Conservation (phyloP, 768 basidiomycete genomes). For the Xanthoconium purpureum region DNA sequence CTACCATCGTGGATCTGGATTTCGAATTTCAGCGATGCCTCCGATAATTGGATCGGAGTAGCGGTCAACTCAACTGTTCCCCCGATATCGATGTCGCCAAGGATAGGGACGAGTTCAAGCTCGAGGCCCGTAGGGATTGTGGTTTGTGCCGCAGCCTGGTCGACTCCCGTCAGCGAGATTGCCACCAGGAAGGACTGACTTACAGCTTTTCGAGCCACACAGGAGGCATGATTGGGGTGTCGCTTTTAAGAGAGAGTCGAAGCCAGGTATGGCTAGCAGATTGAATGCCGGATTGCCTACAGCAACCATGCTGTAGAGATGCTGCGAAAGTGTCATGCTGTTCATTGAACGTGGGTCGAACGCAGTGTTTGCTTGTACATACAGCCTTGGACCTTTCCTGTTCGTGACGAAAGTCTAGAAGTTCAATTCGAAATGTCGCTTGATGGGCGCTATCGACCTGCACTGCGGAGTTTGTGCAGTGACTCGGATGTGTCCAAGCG, state of each 20-base stretch:
- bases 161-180: background rate
- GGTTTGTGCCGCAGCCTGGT: conserved; percentile 1
- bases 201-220: conserved; percentile 10
- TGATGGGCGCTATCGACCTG: no score
- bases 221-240: background rate
- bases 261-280: background rate
- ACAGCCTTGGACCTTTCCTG: no score
- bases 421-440: no score
- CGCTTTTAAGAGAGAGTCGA: background rate
- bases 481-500: no score
- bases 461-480: no score
- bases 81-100: background rate
- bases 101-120: background rate
- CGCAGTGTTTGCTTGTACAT: no score
- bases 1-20: conserved; percentile 5
- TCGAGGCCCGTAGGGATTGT: background rate
- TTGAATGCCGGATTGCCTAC: background rate
- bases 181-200: background rate
- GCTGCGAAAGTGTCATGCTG: background rate
- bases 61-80: conserved; percentile 6
- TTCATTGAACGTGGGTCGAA: no score
- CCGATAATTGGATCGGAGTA: background rate
- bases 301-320: background rate
- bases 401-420: no score
- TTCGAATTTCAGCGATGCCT: background rate